Conservation (phyloP, 768 basidiomycete genomes). For the Phylloporus scabripes region DNA sequence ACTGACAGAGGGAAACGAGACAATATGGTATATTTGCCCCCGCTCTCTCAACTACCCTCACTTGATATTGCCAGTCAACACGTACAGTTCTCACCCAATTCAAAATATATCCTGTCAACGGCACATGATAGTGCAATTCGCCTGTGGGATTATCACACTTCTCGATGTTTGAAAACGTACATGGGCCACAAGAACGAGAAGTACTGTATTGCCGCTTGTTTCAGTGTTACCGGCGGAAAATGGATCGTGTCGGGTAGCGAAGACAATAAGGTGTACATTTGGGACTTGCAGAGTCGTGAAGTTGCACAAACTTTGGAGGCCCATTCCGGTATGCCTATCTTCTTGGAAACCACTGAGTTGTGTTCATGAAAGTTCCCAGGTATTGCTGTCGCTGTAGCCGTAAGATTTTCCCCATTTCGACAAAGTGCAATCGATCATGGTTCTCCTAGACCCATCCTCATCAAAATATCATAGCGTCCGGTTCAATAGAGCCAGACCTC, state of each 20-base stretch:
- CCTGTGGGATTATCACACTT: conserved; percentile 92
- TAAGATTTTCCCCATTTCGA: conserved; percentile 40
- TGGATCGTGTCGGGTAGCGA: conserved; percentile 93
- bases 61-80: conserved; percentile 54
- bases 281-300: conserved; percentile 87
- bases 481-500: conserved; percentile 79
- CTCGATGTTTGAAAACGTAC: conserved; percentile 88
- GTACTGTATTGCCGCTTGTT: conserved; percentile 80
- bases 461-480: conserved; percentile 84
- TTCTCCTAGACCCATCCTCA: conserved; percentile 68
- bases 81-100: conserved; percentile 93
- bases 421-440: background rate
- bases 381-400: conserved; percentile 78
- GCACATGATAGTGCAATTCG: conserved; percentile 92
- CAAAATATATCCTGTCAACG: conserved; percentile 89
- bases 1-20: conserved; percentile 82
- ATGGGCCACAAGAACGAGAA: conserved; percentile 75
- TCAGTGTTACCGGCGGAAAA: conserved; percentile 78
- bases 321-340: conserved; percentile 51
- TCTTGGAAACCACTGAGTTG: background rate
- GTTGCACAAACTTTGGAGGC: conserved; percentile 76
- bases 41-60: background rate
- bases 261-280: conserved; percentile 83
- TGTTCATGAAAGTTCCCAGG: conserved; percentile 10
- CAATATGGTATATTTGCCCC: conserved; percentile 53